A percentile compares a stretch with the other conserved stretches of the same genome.
Conservation (phyloP, 2,329 filamentous ascomycete genomes). For the Fusarium sp. region DNA sequence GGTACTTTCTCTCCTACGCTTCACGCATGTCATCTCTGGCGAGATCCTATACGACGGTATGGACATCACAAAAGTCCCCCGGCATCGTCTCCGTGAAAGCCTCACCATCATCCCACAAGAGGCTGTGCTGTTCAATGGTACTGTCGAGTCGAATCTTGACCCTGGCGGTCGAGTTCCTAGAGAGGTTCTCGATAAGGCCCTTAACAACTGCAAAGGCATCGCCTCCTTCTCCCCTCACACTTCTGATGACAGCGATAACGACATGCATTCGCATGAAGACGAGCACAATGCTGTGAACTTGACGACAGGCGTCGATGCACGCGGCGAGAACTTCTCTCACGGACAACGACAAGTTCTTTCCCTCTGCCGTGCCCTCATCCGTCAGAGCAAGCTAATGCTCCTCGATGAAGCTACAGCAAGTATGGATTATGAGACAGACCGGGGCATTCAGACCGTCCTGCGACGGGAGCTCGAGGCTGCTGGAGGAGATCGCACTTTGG, state of each 20-base stretch:
- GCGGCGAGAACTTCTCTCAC: conserved; percentile 69
- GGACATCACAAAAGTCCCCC: conserved; percentile 66
- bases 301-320: conserved; percentile 63
- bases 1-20: conserved; percentile 67
- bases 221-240: conserved; percentile 63
- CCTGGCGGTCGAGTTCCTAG: conserved; percentile 70
- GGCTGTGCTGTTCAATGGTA: conserved; percentile 68
- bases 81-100: conserved; percentile 64
- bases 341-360: conserved; percentile 71
- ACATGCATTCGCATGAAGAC: conserved; percentile 31
- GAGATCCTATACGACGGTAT: conserved; percentile 68
- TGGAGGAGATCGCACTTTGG: conserved; percentile 63
- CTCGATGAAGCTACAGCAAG: conserved; percentile 71
- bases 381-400: conserved; percentile 67
- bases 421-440: conserved; percentile 71
- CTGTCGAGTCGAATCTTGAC: conserved; percentile 71
- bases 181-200: conserved; percentile 67
- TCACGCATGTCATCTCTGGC: conserved; percentile 65
- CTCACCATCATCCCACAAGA: conserved; percentile 72
- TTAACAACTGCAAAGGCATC: conserved; percentile 73
- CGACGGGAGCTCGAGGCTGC: conserved; percentile 62
- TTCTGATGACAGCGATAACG: conserved; percentile 51
- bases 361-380: conserved; percentile 68
- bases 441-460: conserved; percentile 67
- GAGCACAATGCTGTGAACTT: conserved; percentile 52